These are phyloP conservation scores for Trypanosoma melophagium DNA, from an alignment of 208 protist species.

Conservation along the genomic window DNA sequence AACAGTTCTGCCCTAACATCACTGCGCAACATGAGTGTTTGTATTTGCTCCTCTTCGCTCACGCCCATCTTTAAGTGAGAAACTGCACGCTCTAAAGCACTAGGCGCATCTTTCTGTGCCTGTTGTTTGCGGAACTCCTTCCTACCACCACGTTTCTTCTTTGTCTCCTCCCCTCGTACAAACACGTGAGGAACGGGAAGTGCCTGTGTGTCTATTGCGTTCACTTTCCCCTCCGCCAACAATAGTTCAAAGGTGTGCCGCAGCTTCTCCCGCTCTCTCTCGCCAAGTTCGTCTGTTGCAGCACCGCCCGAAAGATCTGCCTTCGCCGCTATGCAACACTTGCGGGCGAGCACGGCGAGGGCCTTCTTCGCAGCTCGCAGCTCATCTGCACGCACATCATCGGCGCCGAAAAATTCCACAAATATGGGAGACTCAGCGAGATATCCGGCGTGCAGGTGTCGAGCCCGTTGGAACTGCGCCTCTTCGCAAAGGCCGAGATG, in stretches of 20 bases:
- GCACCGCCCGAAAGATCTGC: slow-evolving; percentile 48
- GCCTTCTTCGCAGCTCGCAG: slow-evolving; percentile 68
- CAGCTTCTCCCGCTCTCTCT: slow-evolving; percentile 45
- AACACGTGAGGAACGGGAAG: slow-evolving; percentile 73
- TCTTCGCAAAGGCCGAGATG: slow-evolving; percentile 65
- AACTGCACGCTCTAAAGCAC: slow-evolving; percentile 63
- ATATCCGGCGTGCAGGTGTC: slow-evolving; percentile 56
- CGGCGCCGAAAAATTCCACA: slow-evolving; percentile 53
- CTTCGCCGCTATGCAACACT: slow-evolving; percentile 60
- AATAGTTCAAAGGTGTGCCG: slow-evolving; percentile 50
- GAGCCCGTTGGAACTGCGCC: slow-evolving; percentile 27
- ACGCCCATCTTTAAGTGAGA: slow-evolving; percentile 82
- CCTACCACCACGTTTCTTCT: slow-evolving; percentile 62
- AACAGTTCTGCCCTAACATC: slow-evolving; percentile 61
- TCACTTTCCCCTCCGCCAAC: slow-evolving; percentile 68
- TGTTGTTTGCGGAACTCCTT: slow-evolving; percentile 60
- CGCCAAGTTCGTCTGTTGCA: slow-evolving; percentile 45
- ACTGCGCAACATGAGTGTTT: slow-evolving; percentile 58
- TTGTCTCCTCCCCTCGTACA: slow-evolving; percentile 42
- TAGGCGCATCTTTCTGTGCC: slow-evolving; percentile 46
- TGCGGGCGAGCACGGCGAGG: slow-evolving; percentile 56
- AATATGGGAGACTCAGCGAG: slow-evolving; percentile 65
- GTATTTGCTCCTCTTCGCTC: slow-evolving; percentile 81
- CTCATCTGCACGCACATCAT: slow-evolving; percentile 40
- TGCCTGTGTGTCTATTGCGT: slow-evolving; percentile 67